Percentiles rank a stretch among this genome's conserved stretches.
phyloP scores from a whole-genome alignment of 352 stramenopile species.

The Phytophthora syringae region DNA sequence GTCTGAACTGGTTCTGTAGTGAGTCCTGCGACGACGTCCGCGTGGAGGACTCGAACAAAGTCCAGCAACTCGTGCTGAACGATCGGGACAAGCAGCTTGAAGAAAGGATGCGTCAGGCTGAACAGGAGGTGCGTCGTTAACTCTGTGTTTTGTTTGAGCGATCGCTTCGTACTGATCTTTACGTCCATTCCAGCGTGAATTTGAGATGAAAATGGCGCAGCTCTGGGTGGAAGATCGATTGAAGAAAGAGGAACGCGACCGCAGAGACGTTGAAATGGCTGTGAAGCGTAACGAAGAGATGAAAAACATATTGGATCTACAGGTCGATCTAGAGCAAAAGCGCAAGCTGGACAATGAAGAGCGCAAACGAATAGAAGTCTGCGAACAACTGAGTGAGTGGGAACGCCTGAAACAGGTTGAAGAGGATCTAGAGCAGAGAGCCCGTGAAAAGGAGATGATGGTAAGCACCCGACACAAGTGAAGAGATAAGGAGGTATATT shows the following conservation, averaged over 20 bases:
- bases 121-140: conserved; percentile 50
- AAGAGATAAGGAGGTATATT: too few species aligned
- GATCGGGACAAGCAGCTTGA: conserved; percentile 71
- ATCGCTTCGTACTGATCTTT: conserved; percentile 9
- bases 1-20: conserved; percentile 25
- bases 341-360: conserved; percentile 42
- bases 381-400: conserved; percentile 69
- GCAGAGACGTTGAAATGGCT: conserved; percentile 51
- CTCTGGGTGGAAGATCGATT: conserved; percentile 76
- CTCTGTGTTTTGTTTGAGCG: not conserved
- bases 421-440: conserved; percentile 60
- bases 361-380: conserved; percentile 51
- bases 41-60: conserved; percentile 69
- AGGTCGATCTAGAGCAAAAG: conserved; percentile 71
- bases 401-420: conserved; percentile 64
- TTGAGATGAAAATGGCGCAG: conserved; percentile 67
- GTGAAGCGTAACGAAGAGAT: conserved; percentile 72
- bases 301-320: conserved; percentile 77
- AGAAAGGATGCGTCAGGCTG: conserved; percentile 46
- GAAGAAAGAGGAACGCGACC: conserved; percentile 80
- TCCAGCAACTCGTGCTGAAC: conserved; percentile 60
- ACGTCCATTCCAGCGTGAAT: conserved; percentile 28
- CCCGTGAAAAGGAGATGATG: conserved; percentile 60
- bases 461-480: too few species aligned
- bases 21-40: conserved; percentile 74